Conservation (phyloP, 805 yeast genomes). For the Metschnikowia henanensis region DNA sequence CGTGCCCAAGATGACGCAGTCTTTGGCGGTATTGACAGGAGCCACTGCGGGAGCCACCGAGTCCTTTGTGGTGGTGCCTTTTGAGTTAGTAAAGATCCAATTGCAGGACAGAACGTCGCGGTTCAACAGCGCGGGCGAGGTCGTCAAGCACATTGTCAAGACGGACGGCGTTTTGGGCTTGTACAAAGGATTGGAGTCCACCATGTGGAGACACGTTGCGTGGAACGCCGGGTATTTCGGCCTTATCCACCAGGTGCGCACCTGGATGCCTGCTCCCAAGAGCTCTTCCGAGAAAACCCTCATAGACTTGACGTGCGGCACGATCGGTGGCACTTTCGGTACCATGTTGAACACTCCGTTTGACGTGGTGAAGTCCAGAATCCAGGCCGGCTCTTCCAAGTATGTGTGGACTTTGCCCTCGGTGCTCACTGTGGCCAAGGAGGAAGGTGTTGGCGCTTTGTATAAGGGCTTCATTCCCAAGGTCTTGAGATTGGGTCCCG, state of each 20-base stretch:
- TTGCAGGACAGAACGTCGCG: conserved; percentile 85
- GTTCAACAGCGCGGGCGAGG: conserved; percentile 84
- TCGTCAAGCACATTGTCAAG: conserved; percentile 66
- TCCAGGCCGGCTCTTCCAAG: conserved; percentile 87
- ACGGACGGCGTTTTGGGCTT: conserved; percentile 79
- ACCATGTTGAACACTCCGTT: conserved; percentile 95
- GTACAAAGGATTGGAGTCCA: conserved; percentile 95
- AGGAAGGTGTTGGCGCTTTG: conserved; percentile 90
- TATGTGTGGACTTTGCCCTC: conserved; percentile 93
- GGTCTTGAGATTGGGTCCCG: conserved; percentile 97
- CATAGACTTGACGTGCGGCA: conserved; percentile 89
- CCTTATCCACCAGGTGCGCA: conserved; percentile 82
- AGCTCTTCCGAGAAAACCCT: conserved; percentile 71
- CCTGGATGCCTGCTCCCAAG: conserved; percentile 74
- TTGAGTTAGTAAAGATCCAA: conserved; percentile 93
- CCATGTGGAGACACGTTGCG: conserved; percentile 92
- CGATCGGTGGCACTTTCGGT: conserved; percentile 96
- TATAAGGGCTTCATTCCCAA: conserved; percentile 97
- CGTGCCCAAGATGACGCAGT: conserved; percentile 68
- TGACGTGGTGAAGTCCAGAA: conserved; percentile 96
- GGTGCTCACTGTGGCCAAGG: conserved; percentile 68
- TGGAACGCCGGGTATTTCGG: conserved; percentile 99
- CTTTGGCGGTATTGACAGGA: conserved; percentile 87
- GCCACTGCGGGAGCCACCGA: conserved; percentile 99
- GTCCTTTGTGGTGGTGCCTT: conserved; percentile 95